A percentile compares a stretch with the other conserved stretches of the same genome.
These are phyloP conservation scores for Moringa oleifera DNA, from an alignment of 345 rosid genomes.

Conservation along the genomic window DNA sequence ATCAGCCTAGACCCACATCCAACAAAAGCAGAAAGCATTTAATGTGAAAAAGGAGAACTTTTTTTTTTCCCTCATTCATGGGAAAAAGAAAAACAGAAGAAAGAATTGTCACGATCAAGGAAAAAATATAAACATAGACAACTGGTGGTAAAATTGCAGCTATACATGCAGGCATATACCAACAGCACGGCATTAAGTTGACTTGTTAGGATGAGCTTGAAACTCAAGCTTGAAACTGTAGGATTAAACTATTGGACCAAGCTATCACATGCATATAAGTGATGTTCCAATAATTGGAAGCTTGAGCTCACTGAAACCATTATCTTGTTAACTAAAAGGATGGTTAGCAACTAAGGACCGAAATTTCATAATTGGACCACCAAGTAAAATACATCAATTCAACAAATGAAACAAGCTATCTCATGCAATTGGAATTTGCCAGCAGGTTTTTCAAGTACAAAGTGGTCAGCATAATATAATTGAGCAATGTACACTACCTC, in stretches of 20 bases:
- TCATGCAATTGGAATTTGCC: not conserved
- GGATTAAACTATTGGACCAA: no score
- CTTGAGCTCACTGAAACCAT: no score
- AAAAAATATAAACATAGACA: slow-evolving; percentile 4
- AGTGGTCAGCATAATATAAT: not conserved
- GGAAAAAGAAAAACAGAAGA: not conserved
- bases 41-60: no score
- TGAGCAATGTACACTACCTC: slow-evolving; percentile 44
- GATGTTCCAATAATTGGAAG: no score
- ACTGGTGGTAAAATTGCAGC: not conserved
- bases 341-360: not conserved
- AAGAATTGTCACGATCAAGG: not conserved
- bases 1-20: slow-evolving; percentile 55
- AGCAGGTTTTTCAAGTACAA: not conserved
- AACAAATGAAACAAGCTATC: not conserved
- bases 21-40: slow-evolving; percentile 6
- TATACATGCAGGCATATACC: not conserved
- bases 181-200: not conserved
- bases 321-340: no score
- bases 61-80: no score
- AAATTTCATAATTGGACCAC: not conserved
- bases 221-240: no score
- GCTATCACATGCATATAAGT: no score
- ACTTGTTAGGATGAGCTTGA: no score
- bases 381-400: not conserved